phyloP scores from a whole-genome alignment of 176 grass and related monocot genomes.

The Oropetium thomaeum region DNA sequence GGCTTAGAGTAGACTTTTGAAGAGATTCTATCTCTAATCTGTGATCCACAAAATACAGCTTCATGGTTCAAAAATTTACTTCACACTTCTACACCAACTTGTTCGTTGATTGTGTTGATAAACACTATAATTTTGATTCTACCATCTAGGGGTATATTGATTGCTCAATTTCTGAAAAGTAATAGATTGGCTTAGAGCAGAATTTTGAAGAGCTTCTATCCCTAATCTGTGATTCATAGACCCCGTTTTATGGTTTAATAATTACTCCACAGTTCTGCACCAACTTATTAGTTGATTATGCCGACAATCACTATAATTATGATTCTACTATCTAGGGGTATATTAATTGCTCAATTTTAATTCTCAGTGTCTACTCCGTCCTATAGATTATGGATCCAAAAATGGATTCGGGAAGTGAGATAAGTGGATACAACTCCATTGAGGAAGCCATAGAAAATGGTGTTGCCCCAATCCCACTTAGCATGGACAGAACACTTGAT shows the following conservation, averaged over 20 bases:
- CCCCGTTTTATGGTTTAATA: background rate
- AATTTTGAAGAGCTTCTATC: too few species aligned
- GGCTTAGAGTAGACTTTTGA: background rate
- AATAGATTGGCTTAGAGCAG: too few species aligned
- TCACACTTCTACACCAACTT: background rate
- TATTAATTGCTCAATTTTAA: constrained; percentile 23
- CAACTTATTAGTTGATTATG: background rate
- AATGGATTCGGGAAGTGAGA: constrained; percentile 94
- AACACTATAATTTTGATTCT: background rate
- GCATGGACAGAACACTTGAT: constrained; percentile 71
- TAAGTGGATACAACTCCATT: constrained; percentile 64
- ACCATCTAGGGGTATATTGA: background rate
- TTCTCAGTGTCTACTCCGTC: constrained; percentile 10
- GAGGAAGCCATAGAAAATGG: constrained; percentile 95
- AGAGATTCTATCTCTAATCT: background rate
- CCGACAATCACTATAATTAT: background rate
- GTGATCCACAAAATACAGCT: background rate
- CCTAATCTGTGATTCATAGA: too few species aligned
- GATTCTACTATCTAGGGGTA: constrained; percentile 1
- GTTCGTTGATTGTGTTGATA: background rate
- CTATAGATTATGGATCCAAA: constrained; percentile 99
- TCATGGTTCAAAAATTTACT: background rate
- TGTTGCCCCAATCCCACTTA: constrained; percentile 84
- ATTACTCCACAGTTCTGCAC: background rate
- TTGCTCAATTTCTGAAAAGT: constrained; percentile 30